Conservation (phyloP, 2,329 filamentous ascomycete genomes). For the Pseudocercospora crystallina region DNA sequence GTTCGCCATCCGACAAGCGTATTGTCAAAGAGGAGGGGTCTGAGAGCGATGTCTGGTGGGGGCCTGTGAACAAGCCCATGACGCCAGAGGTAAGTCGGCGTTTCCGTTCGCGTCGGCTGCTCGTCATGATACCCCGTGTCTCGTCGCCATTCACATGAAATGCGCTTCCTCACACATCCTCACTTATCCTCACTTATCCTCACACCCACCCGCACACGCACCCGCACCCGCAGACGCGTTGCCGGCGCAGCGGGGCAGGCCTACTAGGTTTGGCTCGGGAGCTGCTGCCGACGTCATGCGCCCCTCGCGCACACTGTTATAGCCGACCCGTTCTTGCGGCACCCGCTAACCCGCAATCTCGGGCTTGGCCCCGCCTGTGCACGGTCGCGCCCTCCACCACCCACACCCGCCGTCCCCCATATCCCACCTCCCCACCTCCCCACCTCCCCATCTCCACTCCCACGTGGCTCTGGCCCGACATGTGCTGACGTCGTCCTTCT, state of each 20-base stretch:
- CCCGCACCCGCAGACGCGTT: conserved; percentile 4
- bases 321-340: conserved; percentile 8
- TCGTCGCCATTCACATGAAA: background rate
- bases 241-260: conserved; percentile 11
- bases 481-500: background rate
- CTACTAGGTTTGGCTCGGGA: background rate
- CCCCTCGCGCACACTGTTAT: background rate
- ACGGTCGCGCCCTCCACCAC: too few species aligned
- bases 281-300: conserved; percentile 9
- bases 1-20: conserved; percentile 95
- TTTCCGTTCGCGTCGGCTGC: background rate
- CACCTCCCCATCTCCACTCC: background rate
- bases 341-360: conserved; percentile 22
- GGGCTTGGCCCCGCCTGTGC: conserved; percentile 30
- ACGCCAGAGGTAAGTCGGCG: conserved; percentile 75
- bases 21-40: conserved; percentile 90
- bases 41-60: conserved; percentile 96
- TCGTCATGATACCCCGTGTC: background rate
- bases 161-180: background rate
- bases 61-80: conserved; percentile 99
- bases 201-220: too few species aligned
- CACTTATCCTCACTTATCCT: too few species aligned
- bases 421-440: too few species aligned
- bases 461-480: conserved; percentile 3
- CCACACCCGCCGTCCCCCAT: too few species aligned